Conservation (phyloP, 306 rosid genomes). For the Prunus mume region DNA sequence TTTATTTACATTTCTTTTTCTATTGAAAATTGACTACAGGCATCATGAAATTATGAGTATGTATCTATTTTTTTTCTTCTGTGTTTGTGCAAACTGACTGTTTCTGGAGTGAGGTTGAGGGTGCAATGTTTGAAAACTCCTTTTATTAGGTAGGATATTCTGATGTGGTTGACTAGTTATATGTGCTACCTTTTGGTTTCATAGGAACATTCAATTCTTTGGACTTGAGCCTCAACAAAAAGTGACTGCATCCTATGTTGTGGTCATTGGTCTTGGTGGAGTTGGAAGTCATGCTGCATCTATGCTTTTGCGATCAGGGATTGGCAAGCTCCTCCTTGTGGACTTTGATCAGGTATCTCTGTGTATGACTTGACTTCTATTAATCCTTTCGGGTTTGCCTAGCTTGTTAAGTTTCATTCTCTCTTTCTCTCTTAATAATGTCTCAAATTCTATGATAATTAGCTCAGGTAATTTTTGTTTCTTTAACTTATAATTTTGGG, state of each 20-base stretch:
- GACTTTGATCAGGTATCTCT: slow-evolving; percentile 91
- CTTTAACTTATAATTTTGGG: background rate
- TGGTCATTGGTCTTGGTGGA: slow-evolving; percentile 98
- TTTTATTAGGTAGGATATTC: background rate
- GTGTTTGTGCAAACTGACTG: background rate
- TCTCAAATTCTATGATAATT: background rate
- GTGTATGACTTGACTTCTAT: slow-evolving; percentile 7
- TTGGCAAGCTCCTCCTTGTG: slow-evolving; percentile 93
- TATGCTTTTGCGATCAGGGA: slow-evolving; percentile 90
- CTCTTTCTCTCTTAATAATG: background rate
- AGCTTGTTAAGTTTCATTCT: background rate
- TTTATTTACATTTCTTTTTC: background rate
- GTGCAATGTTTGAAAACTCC: background rate
- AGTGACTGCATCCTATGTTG: slow-evolving; percentile 82
- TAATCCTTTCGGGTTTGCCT: background rate
- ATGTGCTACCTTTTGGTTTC: slow-evolving; percentile 11
- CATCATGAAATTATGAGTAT: background rate
- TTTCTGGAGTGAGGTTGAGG: slow-evolving; percentile 1
- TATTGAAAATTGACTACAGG: background rate
- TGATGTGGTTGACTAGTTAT: background rate
- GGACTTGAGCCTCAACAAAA: slow-evolving; percentile 75
- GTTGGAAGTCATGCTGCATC: slow-evolving; percentile 96
- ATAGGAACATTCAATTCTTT: slow-evolving; percentile 89
- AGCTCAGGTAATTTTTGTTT: background rate
- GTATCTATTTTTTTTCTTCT: background rate